phyloP scores from a whole-genome alignment of 1,139 yeast genomes.

The Yamadazyma sp. region DNA sequence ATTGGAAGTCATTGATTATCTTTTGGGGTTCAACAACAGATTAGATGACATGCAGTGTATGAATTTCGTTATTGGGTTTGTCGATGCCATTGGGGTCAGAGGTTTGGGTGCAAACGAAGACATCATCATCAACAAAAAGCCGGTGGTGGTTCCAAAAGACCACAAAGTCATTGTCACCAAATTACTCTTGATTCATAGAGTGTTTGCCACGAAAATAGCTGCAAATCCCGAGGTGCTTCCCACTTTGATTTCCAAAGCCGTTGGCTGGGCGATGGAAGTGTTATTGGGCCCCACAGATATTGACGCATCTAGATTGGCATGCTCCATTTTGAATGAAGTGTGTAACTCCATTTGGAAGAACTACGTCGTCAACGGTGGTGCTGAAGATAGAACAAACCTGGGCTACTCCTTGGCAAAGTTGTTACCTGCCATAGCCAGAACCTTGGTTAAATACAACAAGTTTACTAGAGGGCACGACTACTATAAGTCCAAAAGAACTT shows the following conservation, averaged over 20 bases:
- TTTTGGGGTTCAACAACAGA: slow-evolving; percentile 42
- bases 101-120: slow-evolving; percentile 52
- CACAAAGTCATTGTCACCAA: slow-evolving; percentile 58
- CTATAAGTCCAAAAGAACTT: slow-evolving; percentile 61
- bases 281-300: slow-evolving; percentile 53
- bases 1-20: slow-evolving; percentile 57
- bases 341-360: slow-evolving; percentile 41
- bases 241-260: slow-evolving; percentile 48
- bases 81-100: slow-evolving; percentile 53
- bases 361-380: slow-evolving; percentile 21
- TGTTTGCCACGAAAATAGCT: slow-evolving; percentile 51
- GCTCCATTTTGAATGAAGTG: slow-evolving; percentile 54
- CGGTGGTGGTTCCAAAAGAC: slow-evolving; percentile 38
- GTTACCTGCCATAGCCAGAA: slow-evolving; percentile 51
- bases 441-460: slow-evolving; percentile 55
- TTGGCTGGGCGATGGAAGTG: slow-evolving; percentile 66
- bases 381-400: slow-evolving; percentile 24
- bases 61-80: slow-evolving; percentile 39
- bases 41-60: slow-evolving; percentile 42
- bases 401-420: slow-evolving; percentile 52
- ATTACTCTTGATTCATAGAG: slow-evolving; percentile 57
- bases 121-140: slow-evolving; percentile 25
- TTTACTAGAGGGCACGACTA: slow-evolving; percentile 51
- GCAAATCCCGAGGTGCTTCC: slow-evolving; percentile 37
- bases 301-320: slow-evolving; percentile 63